Evolutionary conservation across 768 basidiomycete species (phyloP).

Genomic region (Pholiota microspora): DNA sequence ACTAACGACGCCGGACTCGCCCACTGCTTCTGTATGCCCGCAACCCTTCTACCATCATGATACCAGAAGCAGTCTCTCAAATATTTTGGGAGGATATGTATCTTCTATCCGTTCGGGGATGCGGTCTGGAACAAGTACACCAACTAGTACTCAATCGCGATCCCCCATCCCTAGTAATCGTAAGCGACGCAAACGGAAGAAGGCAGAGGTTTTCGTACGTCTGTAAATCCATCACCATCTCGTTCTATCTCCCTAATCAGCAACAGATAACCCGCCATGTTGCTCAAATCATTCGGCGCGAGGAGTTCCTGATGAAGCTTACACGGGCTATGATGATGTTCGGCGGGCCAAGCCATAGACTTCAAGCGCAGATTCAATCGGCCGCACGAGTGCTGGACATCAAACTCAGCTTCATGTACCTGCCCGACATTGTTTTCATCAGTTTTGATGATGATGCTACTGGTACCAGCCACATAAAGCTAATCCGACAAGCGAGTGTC

Average conservation of each 20-base stretch:
- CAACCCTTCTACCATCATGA: slow-evolving; percentile 4
- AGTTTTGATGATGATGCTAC: slow-evolving; percentile 81
- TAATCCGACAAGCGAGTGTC: slow-evolving; percentile 69
- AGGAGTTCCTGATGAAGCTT: slow-evolving; percentile 84
- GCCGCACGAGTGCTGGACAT: slow-evolving; percentile 80
- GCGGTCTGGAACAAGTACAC: slow-evolving; percentile 18
- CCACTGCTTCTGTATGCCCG: not conserved
- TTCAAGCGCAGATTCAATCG: slow-evolving; percentile 78
- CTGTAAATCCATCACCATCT: not conserved
- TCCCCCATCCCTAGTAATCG: slow-evolving; percentile 12
- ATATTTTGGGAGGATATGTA: slow-evolving; percentile 11
- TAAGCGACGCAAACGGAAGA: slow-evolving; percentile 58
- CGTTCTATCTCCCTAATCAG: not conserved
- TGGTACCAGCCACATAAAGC: slow-evolving; percentile 78
- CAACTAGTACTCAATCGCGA: slow-evolving; percentile 10
- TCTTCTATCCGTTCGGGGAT: slow-evolving; percentile 15
- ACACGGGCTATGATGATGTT: slow-evolving; percentile 89
- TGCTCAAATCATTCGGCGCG: slow-evolving; percentile 75
- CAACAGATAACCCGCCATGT: slow-evolving; percentile 78
- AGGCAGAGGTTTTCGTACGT: slow-evolving; percentile 75
- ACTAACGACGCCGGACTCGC: not conserved
- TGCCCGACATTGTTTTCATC: slow-evolving; percentile 75
- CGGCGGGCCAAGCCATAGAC: slow-evolving; percentile 78
- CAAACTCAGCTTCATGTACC: slow-evolving; percentile 65
- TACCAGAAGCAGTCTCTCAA: slow-evolving; percentile 10